Percentiles rank a stretch among this genome's conserved stretches.
phyloP scores from a whole-genome alignment of 352 stramenopile genomes.

The Globisporangium perplexum region DNA sequence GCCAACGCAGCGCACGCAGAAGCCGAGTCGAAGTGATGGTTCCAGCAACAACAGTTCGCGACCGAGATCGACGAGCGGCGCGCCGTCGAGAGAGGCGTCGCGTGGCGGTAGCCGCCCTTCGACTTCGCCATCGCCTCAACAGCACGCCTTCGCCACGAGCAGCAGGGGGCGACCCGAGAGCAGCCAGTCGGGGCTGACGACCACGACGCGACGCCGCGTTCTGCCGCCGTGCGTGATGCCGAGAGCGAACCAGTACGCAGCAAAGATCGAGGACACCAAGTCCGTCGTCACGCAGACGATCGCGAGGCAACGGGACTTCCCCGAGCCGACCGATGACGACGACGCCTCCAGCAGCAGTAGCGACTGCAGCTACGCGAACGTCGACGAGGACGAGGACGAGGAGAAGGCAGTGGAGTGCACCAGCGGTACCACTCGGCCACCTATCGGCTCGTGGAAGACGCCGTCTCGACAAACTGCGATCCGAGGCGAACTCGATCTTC shows the following conservation, averaged over 20 bases:
- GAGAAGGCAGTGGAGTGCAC: neutral
- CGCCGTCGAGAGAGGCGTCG: neutral
- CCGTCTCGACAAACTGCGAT: constrained; percentile 30
- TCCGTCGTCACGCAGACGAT: neutral
- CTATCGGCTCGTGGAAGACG: neutral
- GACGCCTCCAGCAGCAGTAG: neutral
- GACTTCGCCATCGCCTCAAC: constrained; percentile 7
- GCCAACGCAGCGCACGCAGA: constrained; percentile 11
- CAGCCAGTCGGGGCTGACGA: neutral
- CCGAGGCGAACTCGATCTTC: constrained; percentile 20
- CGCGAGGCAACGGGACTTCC: constrained; percentile 5
- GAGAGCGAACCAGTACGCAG: constrained; percentile 2
- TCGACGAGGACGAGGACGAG: neutral
- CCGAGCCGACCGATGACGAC: neutral
- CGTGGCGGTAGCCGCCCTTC: neutral
- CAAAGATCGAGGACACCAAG: neutral
- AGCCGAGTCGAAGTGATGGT: neutral
- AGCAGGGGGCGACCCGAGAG: neutral
- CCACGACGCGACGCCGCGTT: neutral
- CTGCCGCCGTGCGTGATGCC: constrained; percentile 5
- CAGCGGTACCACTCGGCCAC: neutral
- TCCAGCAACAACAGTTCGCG: neutral
- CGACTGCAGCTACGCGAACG: neutral
- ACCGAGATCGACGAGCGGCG: constrained; percentile 6
- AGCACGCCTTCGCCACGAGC: neutral